Conservation (phyloP, 129 eudicot species). For the Escallonia herrerae region DNA sequence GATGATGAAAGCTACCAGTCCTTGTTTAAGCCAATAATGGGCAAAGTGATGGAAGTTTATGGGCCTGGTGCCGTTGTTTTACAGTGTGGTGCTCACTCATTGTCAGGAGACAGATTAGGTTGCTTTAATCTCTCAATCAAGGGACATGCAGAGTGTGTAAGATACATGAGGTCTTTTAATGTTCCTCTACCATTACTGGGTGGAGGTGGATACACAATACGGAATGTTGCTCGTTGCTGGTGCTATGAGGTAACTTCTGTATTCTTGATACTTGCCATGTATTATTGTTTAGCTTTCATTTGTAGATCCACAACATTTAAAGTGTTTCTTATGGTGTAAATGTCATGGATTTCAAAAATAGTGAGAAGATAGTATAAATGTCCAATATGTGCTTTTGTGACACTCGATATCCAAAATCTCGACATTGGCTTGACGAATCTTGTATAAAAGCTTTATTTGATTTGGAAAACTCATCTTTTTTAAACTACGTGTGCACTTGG, state of each 20-base stretch:
- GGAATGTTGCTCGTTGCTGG: conserved; percentile 21
- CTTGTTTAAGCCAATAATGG: conserved; percentile 48
- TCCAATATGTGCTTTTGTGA: no score
- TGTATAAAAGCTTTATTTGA: no score
- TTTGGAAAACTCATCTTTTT: no score
- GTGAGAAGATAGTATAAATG: no score
- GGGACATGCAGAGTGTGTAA: conserved; percentile 20
- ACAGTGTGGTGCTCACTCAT: conserved; percentile 18
- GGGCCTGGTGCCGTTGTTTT: conserved; percentile 20
- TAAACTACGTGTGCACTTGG: no score
- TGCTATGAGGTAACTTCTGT: conserved; percentile 8
- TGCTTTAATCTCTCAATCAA: conserved; percentile 16
- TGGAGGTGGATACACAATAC: conserved; percentile 21
- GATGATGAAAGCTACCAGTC: conserved; percentile 57
- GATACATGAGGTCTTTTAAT: conserved; percentile 16
- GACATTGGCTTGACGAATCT: no score
- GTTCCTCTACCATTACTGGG: conserved; percentile 11
- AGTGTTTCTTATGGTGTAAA: no score
- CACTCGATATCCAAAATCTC: no score
- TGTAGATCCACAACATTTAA: no score
- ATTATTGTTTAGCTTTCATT: no score
- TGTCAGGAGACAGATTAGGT: conserved; percentile 18
- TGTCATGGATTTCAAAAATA: no score
- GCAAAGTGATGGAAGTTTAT: conserved; percentile 64
- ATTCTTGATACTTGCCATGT: background rate